These are phyloP conservation scores for Acacia confusa DNA, from an alignment of 306 rosid genomes.

Conservation along the genomic window DNA sequence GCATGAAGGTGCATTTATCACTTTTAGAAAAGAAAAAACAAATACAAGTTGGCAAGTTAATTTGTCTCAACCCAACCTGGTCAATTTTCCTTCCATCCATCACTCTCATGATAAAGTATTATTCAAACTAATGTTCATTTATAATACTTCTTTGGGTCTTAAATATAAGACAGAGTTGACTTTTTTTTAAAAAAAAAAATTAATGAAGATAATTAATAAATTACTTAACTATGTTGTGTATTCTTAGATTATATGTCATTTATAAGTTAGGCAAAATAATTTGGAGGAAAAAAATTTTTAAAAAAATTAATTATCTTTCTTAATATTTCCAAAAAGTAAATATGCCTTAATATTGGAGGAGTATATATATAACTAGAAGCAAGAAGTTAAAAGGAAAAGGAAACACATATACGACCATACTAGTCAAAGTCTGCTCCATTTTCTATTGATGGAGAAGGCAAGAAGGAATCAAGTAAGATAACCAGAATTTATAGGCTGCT, in stretches of 20 bases:
- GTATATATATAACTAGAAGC: not conserved
- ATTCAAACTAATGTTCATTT: not conserved
- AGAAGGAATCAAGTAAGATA: not conserved
- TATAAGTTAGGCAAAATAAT: no score
- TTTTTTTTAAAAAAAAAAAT: no score
- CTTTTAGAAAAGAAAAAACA: not conserved
- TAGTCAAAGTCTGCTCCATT: not conserved
- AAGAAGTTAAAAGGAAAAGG: not conserved
- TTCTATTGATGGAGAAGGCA: not conserved
- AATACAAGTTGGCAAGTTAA: not conserved
- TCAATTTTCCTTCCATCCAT: not conserved
- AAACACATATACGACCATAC: not conserved
- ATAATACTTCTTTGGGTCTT: not conserved
- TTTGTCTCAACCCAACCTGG: not conserved
- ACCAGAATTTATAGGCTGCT: not conserved
- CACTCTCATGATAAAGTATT: not conserved
- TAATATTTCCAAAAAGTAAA: no score
- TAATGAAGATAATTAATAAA: no score
- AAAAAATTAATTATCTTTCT: no score
- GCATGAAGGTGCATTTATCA: not conserved
- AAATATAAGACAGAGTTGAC: no score
- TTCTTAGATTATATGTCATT: no score
- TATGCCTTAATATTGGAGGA: no score
- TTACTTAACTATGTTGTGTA: no score
- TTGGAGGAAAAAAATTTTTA: no score